These are phyloP conservation scores for Botrytis hyacinthi DNA, from an alignment of 2,329 filamentous ascomycete species.

Conservation along the genomic window DNA sequence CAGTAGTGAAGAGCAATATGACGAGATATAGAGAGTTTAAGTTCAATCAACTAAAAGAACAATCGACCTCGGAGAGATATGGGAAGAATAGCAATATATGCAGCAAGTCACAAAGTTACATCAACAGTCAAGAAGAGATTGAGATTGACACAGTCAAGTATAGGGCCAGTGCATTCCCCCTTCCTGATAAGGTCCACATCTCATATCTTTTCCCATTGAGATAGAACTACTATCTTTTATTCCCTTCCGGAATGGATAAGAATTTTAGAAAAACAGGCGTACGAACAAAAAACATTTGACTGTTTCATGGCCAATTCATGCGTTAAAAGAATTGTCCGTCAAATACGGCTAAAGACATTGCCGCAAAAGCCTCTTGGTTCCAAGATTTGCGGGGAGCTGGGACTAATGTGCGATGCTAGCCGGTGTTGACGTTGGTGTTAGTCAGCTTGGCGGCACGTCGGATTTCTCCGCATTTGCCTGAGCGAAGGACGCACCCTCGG, in stretches of 20 bases:
- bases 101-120: not conserved
- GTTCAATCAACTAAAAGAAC: not conserved
- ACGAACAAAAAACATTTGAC: not conserved
- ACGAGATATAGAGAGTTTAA: not conserved
- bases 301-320: not conserved
- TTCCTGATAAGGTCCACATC: not conserved
- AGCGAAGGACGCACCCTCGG: not conserved
- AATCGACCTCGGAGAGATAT: not conserved
- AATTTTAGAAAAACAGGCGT: not conserved
- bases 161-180: not conserved
- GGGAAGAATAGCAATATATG: not conserved
- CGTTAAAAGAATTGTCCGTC: not conserved
- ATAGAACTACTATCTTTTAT: slow-evolving; percentile 9
- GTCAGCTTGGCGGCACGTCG: not conserved
- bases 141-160: not conserved
- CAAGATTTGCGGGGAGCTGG: not conserved
- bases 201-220: not conserved
- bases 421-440: not conserved
- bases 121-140: not conserved
- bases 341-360: not conserved
- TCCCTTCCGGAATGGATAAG: not conserved
- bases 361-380: not conserved
- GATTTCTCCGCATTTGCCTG: not conserved
- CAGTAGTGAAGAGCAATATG: not conserved
- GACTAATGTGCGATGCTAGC: not conserved